These are phyloP conservation scores for Diutina scorzettiae DNA, from an alignment of 1,139 yeast genomes.

Conservation along the genomic window DNA sequence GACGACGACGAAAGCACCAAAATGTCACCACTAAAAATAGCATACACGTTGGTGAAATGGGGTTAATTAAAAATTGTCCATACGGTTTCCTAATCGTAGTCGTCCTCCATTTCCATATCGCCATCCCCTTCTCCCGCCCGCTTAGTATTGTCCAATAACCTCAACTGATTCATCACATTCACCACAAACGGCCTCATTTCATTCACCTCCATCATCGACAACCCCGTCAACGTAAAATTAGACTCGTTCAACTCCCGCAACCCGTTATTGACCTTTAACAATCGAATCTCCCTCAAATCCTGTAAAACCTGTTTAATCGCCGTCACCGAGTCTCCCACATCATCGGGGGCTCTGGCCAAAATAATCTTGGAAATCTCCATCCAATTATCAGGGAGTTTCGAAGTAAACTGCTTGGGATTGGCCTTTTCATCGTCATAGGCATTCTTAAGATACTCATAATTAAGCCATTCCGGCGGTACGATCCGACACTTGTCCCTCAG, in stretches of 20 bases:
- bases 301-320: conserved; percentile 59
- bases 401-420: conserved; percentile 47
- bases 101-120: neutral
- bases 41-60: too few relatives aligned
- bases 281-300: conserved; percentile 74
- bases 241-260: conserved; percentile 67
- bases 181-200: conserved; percentile 78
- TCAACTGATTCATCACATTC: conserved; percentile 66
- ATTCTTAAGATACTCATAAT: conserved; percentile 38
- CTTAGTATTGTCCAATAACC: conserved; percentile 34
- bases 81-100: neutral
- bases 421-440: conserved; percentile 59
- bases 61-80: neutral
- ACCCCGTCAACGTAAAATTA: conserved; percentile 71
- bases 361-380: conserved; percentile 63
- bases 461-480: conserved; percentile 84
- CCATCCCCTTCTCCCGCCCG: neutral
- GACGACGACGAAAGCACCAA: too few relatives aligned
- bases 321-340: conserved; percentile 54
- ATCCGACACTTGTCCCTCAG: conserved; percentile 80
- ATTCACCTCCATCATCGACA: conserved; percentile 75
- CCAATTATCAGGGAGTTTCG: conserved; percentile 74
- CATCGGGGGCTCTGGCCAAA: conserved; percentile 61
- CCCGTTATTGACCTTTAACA: conserved; percentile 74
- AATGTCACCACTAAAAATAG: too few relatives aligned